These are phyloP conservation scores for Pichia cactophila DNA, from an alignment of 1,139 yeast genomes.

Conservation along the genomic window DNA sequence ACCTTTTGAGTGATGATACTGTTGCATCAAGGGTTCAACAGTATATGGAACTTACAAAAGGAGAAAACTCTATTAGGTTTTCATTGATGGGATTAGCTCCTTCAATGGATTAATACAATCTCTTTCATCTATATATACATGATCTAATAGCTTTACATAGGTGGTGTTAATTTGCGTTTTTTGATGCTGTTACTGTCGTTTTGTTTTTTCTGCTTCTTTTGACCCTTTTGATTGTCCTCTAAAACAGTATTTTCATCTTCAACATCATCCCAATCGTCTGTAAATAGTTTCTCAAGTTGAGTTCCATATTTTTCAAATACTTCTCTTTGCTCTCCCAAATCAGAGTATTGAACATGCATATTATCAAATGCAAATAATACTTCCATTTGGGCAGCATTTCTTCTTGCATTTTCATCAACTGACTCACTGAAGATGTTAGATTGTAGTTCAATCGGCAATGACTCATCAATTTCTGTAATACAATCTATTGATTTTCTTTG, in stretches of 20 bases:
- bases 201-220: slow-evolving; percentile 1
- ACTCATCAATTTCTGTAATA: slow-evolving; percentile 2
- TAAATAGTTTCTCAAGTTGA: slow-evolving; percentile 17
- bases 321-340: slow-evolving; percentile 30
- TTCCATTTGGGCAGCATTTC: slow-evolving; percentile 16
- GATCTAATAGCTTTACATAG: neutral
- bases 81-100: slow-evolving; percentile 67
- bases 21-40: slow-evolving; percentile 52
- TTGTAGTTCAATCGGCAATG: slow-evolving; percentile 15
- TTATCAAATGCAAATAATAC: slow-evolving; percentile 55
- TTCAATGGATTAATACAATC: slow-evolving; percentile 30
- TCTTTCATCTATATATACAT: neutral
- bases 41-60: slow-evolving; percentile 59
- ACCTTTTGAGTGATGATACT: slow-evolving; percentile 47
- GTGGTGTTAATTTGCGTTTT: neutral
- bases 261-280: slow-evolving; percentile 10
- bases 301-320: slow-evolving; percentile 22
- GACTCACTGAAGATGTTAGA: slow-evolving; percentile 19
- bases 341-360: slow-evolving; percentile 40
- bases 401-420: slow-evolving; percentile 6
- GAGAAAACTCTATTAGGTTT: slow-evolving; percentile 50
- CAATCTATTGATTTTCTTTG: neutral
- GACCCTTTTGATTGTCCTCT: neutral
- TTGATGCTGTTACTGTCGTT: neutral
- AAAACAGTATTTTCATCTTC: neutral